Conservation (phyloP, 176 grass and related monocot species). For the Oryza longistaminata region DNA sequence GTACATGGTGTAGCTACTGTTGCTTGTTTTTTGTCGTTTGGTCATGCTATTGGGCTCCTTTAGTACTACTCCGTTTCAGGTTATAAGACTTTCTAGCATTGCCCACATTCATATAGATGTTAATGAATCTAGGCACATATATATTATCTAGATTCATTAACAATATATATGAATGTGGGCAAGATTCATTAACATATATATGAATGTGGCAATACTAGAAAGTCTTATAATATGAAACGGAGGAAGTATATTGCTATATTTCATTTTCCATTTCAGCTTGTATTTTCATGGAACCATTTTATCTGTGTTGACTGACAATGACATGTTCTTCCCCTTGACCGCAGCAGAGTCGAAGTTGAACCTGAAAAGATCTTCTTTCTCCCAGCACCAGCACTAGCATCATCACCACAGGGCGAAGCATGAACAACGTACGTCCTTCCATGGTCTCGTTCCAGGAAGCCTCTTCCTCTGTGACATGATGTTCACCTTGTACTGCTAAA, state of each 20-base stretch:
- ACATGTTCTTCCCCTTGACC: neutral
- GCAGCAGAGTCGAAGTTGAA: neutral
- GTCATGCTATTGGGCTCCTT: neutral
- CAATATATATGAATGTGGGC: no score
- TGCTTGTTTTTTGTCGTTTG: neutral
- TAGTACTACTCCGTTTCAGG: no score
- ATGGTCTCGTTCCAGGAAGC: no score
- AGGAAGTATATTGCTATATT: neutral
- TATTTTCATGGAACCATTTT: constrained; percentile 5
- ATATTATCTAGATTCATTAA: no score
- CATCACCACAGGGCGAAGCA: neutral
- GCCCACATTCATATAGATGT: no score
- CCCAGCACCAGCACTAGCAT: neutral
- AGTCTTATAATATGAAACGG: no score
- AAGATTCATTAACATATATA: no score
- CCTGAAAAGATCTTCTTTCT: constrained; percentile 17
- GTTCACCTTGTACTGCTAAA: no score
- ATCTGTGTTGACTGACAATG: neutral
- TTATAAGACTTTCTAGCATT: no score
- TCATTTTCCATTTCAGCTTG: neutral
- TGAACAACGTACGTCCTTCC: constrained; percentile 33
- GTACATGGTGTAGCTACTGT: constrained; percentile 9
- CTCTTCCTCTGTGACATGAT: no score
- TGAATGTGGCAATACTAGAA: no score
- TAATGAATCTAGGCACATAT: no score